These are phyloP conservation scores for Linnemannia elongata DNA, from an alignment of 192 early-diverging fungal species.

Conservation along the genomic window DNA sequence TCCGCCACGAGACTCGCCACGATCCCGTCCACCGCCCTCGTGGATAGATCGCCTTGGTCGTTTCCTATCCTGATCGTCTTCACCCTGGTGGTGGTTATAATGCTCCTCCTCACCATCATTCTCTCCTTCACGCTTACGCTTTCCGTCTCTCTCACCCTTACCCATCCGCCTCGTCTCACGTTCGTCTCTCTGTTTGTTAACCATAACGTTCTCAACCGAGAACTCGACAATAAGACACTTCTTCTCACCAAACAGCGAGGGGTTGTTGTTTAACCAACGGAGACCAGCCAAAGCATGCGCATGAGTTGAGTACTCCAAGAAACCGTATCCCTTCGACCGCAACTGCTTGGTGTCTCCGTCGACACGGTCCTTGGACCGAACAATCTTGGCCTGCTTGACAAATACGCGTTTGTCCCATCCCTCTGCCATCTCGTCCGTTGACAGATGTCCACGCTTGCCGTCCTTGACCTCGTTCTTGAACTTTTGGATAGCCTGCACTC, in stretches of 20 bases:
- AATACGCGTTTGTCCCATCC: constrained; percentile 74
- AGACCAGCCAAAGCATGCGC: constrained; percentile 94
- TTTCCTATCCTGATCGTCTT: constrained; percentile 20
- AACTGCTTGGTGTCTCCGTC: constrained; percentile 78
- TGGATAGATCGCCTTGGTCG: constrained; percentile 45
- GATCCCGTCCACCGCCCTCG: constrained; percentile 39
- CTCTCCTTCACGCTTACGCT: constrained; percentile 23
- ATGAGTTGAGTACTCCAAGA: constrained; percentile 91
- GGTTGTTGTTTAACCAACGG: constrained; percentile 91
- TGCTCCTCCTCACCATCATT: constrained; percentile 14
- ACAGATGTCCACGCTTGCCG: constrained; percentile 64
- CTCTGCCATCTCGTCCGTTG: constrained; percentile 71
- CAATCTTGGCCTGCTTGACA: constrained; percentile 85
- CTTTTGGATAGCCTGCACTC: constrained; percentile 75
- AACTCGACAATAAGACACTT: constrained; percentile 91
- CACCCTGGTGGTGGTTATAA: constrained; percentile 6
- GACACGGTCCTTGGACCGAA: constrained; percentile 82
- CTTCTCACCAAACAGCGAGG: constrained; percentile 73
- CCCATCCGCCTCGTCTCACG: constrained; percentile 33
- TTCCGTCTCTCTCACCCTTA: constrained; percentile 38
- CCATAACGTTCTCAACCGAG: constrained; percentile 88
- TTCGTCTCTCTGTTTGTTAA: constrained; percentile 76
- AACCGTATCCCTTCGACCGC: constrained; percentile 91
- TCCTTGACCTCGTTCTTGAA: constrained; percentile 82
- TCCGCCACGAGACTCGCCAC: constrained; percentile 18